These are phyloP conservation scores for Dipteronia dyeriana DNA, from an alignment of 345 rosid genomes.

Conservation along the genomic window DNA sequence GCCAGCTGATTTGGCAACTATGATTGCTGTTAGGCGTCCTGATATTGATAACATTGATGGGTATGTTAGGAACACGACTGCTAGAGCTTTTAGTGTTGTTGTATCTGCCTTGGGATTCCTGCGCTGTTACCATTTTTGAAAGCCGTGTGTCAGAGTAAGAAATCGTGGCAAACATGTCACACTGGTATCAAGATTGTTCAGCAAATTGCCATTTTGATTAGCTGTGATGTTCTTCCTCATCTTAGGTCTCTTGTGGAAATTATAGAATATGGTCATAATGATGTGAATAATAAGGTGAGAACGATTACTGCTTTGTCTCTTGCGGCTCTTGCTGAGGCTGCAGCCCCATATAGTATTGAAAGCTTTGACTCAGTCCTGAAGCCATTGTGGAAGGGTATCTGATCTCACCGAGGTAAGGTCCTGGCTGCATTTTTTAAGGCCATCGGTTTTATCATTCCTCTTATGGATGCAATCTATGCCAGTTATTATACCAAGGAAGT, in stretches of 20 bases:
- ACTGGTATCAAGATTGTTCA: slow-evolving; percentile 99
- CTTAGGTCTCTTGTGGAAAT: slow-evolving; percentile 90
- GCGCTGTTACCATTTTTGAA: slow-evolving; percentile 90
- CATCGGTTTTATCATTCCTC: slow-evolving; percentile 97
- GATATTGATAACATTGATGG: slow-evolving; percentile 98
- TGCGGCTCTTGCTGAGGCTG: slow-evolving; percentile 99
- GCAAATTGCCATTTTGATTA: slow-evolving; percentile 96
- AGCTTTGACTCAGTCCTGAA: slow-evolving; percentile 96
- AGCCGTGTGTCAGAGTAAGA: slow-evolving; percentile 99
- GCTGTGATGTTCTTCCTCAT: slow-evolving; percentile 98
- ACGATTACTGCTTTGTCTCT: slow-evolving; percentile 97
- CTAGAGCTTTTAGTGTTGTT: slow-evolving; percentile 99
- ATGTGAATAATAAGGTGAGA: slow-evolving; percentile 97
- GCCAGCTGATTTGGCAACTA: slow-evolving; percentile 98
- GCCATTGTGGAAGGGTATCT: slow-evolving; percentile 98
- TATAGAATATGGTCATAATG: slow-evolving; percentile 91
- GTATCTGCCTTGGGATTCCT: slow-evolving; percentile 99
- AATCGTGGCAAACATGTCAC: slow-evolving; percentile 99
- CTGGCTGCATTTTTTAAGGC: slow-evolving; percentile 99
- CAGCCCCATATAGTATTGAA: slow-evolving; percentile 99
- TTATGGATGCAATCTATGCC: slow-evolving; percentile 96
- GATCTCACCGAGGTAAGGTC: slow-evolving; percentile 97
- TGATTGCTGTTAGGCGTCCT: slow-evolving; percentile 99
- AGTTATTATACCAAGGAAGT: slow-evolving; percentile 97
- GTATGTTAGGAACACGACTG: slow-evolving; percentile 98